These are phyloP conservation scores for Phytopythium oedochilum DNA, from an alignment of 352 stramenopile genomes.

Conservation along the genomic window DNA sequence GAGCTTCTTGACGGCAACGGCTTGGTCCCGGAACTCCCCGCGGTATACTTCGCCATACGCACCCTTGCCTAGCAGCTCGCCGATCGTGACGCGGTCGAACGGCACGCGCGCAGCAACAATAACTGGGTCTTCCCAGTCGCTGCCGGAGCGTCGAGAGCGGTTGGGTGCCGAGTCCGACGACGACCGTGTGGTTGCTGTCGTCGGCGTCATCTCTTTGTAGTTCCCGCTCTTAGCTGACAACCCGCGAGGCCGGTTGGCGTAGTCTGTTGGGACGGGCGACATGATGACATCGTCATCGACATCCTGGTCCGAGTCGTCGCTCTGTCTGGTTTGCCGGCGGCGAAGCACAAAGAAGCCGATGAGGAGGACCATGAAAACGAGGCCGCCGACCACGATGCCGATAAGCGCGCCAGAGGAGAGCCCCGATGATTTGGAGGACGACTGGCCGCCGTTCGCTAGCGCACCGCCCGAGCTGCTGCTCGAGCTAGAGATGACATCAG, in stretches of 20 bases:
- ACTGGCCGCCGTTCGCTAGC: constrained; percentile 3
- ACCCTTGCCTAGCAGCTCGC: constrained; percentile 22
- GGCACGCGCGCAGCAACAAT: constrained; percentile 32
- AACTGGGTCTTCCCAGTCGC: constrained; percentile 27
- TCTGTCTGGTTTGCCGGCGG: constrained; percentile 9
- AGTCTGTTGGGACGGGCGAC: constrained; percentile 11
- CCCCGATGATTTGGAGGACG: constrained; percentile 6
- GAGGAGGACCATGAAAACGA: constrained; percentile 20
- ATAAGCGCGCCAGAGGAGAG: constrained; percentile 10
- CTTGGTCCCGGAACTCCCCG: constrained; percentile 26
- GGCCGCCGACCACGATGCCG: constrained; percentile 13
- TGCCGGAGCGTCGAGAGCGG: constrained; percentile 6
- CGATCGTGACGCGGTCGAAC: constrained; percentile 28
- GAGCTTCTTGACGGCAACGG: constrained; percentile 37
- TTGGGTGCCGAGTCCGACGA: constrained; percentile 3
- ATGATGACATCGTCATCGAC: constrained; percentile 11
- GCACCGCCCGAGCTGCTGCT: constrained; percentile 5
- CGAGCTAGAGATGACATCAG: background rate
- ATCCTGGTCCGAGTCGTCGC: constrained; percentile 6
- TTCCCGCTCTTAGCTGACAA: constrained; percentile 9
- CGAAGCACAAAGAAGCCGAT: constrained; percentile 23
- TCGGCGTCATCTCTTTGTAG: constrained; percentile 14
- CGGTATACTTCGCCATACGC: constrained; percentile 32
- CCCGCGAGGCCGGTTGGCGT: constrained; percentile 4
- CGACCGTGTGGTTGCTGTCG: constrained; percentile 11